phyloP scores from a whole-genome alignment of 306 rosid genomes.

The Styphnolobium japonicum region DNA sequence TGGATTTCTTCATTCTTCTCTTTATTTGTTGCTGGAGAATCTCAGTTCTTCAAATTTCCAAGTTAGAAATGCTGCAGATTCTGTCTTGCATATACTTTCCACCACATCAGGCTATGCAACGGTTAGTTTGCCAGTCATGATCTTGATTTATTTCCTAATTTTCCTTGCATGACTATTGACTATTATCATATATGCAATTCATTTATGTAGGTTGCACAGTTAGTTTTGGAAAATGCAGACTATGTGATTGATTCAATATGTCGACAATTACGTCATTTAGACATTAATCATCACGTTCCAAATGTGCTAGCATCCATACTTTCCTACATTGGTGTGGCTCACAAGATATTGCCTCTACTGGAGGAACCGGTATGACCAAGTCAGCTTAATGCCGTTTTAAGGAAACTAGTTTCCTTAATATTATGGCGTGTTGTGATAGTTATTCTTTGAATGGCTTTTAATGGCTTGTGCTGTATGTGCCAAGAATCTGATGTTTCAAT shows the following conservation, averaged over 20 bases:
- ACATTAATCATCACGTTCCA: conserved; percentile 77
- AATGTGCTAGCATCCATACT: conserved; percentile 86
- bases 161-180: conserved; percentile 17
- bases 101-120: conserved; percentile 57
- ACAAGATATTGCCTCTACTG: conserved; percentile 81
- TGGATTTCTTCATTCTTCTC: conserved; percentile 92
- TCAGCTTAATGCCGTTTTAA: conserved; percentile 6
- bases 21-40: conserved; percentile 87
- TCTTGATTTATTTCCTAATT: not conserved
- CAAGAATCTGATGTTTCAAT: not conserved
- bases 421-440: not conserved
- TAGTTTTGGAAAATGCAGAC: conserved; percentile 87
- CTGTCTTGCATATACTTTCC: conserved; percentile 65
- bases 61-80: conserved; percentile 81
- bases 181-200: not conserved
- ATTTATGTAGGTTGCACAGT: conserved; percentile 68
- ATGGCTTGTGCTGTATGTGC: not conserved
- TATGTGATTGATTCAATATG: conserved; percentile 92
- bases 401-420: conserved; percentile 9
- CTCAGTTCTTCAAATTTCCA: conserved; percentile 66
- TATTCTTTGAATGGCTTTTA: conserved; percentile 3
- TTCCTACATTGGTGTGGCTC: conserved; percentile 85
- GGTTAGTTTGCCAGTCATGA: conserved; percentile 44
- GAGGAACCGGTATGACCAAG: conserved; percentile 76
- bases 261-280: conserved; percentile 85